These are phyloP conservation scores for Pestalotiopsis sp. DNA, from an alignment of 2,329 filamentous ascomycete species.

Conservation along the genomic window DNA sequence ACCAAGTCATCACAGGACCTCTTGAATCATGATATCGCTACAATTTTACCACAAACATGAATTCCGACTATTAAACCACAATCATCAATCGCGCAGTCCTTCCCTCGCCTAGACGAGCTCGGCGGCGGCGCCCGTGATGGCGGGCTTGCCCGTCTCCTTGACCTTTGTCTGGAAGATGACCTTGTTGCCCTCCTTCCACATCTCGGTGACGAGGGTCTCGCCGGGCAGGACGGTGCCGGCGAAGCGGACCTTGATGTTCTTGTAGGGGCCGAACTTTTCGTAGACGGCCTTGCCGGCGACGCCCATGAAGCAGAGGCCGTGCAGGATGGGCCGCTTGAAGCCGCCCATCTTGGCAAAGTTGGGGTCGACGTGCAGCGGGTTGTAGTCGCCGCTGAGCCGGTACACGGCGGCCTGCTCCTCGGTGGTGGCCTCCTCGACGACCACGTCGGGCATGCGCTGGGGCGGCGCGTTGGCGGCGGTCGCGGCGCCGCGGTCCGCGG, in stretches of 20 bases:
- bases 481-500: conserved; percentile 74
- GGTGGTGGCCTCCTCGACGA: conserved; percentile 83
- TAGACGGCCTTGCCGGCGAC: conserved; percentile 89
- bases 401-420: conserved; percentile 94
- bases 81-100: background rate
- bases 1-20: background rate
- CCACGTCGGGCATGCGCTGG: conserved; percentile 73
- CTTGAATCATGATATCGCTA: background rate
- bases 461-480: conserved; percentile 82
- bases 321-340: conserved; percentile 91
- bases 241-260: conserved; percentile 92
- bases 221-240: conserved; percentile 83
- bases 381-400: conserved; percentile 90
- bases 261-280: conserved; percentile 78
- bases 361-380: conserved; percentile 95
- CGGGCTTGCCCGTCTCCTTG: conserved; percentile 89
- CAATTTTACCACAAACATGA: background rate
- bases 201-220: conserved; percentile 89
- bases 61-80: background rate
- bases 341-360: conserved; percentile 92
- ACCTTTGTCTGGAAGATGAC: conserved; percentile 87
- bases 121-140: conserved; percentile 78
- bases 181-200: conserved; percentile 85
- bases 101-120: conserved; percentile 59
- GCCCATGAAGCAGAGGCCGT: conserved; percentile 96